Conservation (phyloP, 495 filamentous ascomycete species). For the Xylaria nigripes region DNA sequence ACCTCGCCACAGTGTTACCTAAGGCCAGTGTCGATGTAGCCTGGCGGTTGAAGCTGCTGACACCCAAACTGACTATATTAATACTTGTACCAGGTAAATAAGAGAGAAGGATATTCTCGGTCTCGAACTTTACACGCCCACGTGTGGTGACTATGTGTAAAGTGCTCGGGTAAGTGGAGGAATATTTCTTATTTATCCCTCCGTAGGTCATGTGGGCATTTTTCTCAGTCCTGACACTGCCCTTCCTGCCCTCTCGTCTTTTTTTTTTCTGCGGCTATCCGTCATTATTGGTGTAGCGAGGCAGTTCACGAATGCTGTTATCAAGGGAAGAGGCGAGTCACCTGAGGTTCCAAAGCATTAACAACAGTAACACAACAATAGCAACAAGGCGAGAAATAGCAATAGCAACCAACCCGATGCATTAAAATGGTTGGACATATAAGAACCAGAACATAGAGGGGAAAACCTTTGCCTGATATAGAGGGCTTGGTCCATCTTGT, state of each 20-base stretch:
- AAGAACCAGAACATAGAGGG: not conserved
- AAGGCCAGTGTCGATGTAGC: not conserved
- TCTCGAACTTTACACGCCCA: not conserved
- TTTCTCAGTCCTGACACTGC: not conserved
- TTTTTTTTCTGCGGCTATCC: not conserved
- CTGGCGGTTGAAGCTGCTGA: not conserved
- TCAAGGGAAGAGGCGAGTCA: not conserved
- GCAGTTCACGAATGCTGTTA: not conserved
- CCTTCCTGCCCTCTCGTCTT: not conserved
- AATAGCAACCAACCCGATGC: not conserved
- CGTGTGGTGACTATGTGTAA: constrained; percentile 10
- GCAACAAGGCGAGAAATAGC: not conserved
- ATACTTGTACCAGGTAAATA: not conserved
- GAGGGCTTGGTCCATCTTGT: not conserved
- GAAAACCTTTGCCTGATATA: not conserved
- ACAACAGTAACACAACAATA: not conserved
- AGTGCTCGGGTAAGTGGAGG: constrained; percentile 7
- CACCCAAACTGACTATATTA: not conserved
- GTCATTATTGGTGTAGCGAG: not conserved
- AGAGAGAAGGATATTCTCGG: not conserved
- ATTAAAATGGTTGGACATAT: not conserved
- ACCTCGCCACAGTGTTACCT: not conserved
- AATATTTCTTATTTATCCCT: not conserved
- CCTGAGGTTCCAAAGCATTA: not conserved
- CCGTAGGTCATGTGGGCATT: not conserved